Base-by-base conservation (phyloP, 805 yeast species). In the Saccharomycopsis selenospora region DNA sequence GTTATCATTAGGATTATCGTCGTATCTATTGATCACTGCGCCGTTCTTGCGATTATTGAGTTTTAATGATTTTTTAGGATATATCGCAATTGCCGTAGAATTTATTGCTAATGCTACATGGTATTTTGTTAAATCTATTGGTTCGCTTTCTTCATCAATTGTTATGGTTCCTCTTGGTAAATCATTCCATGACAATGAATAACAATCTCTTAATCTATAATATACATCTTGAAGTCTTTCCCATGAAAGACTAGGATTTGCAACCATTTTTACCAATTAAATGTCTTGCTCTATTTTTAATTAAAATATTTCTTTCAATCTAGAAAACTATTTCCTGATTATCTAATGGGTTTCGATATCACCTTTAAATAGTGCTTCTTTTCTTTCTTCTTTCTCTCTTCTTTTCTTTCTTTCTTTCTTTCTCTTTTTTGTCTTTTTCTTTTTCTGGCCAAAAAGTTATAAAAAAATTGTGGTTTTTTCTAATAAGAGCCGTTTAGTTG, bases 141-240 rank as follows among this genome's bases (percentile, higher is more conserved):
- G 42, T 14, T 53, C 54, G 3, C 47, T 54, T 2, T 58, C 55
- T 10, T 70, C 68, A 46, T 72, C 70, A 0, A 75, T 73, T 2
- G 76, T 65, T 2, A 63, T 59, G 0, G 66, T 66, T 14, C 68
- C 66, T 14, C 38, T 10, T 5, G 38, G 17, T 33, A 33, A 20
- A 33, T 67, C 59, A 14, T 70, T 63, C 85, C 85, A 80, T 46
- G 71, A 64, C 56, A 79, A 59, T 1, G 67, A 72, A 57, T 76
- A 81, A 48, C 85, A 80, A 17, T 77, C 73, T 47, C 81, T 64
- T 14, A 73, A 70, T 48, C 84, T 69, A 56, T 87, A 89, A 61
- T 76, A 86, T 7, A 78, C 82, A 61, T 79, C 78, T 47, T 77
- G 80, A 17, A 89, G 71, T 54, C 82, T 74, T 61, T 88, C 95